These are phyloP conservation scores for Eucalyptus urophylla DNA, from an alignment of 345 rosid species.

Conservation along the genomic window DNA sequence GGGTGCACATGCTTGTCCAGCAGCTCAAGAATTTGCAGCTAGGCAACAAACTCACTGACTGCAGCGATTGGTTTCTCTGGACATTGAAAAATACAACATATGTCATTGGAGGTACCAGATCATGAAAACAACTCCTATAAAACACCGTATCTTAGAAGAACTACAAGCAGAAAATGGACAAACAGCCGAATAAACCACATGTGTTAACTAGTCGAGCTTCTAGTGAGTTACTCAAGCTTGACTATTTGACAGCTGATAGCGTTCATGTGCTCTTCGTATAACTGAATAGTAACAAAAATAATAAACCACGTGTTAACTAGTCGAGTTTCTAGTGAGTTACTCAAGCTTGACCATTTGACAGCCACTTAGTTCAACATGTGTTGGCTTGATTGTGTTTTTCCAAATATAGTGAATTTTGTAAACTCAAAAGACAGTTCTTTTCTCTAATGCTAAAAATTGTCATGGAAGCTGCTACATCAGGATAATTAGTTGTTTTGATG, in stretches of 20 bases:
- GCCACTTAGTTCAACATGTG: neutral
- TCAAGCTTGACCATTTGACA: neutral
- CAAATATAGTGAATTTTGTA: neutral
- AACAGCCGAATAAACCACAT: neutral
- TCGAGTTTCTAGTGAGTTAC: neutral
- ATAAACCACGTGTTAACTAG: neutral
- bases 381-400: neutral
- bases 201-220: neutral
- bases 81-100: neutral
- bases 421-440: neutral
- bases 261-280: neutral
- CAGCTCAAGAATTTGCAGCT: no score
- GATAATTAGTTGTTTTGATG: no score
- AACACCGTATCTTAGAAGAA: neutral
- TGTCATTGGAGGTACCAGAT: neutral
- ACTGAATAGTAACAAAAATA: neutral
- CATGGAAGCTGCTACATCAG: no score
- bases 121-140: neutral
- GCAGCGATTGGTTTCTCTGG: slow-evolving; percentile 61
- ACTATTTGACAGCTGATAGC: neutral
- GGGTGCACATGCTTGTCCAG: no score
- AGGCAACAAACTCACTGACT: slow-evolving; percentile 25
- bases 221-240: neutral
- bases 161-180: neutral
- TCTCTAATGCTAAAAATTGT: neutral